Evolutionary conservation across 805 yeast genomes (phyloP).

Genomic region (Ascoidea rubescens): DNA sequence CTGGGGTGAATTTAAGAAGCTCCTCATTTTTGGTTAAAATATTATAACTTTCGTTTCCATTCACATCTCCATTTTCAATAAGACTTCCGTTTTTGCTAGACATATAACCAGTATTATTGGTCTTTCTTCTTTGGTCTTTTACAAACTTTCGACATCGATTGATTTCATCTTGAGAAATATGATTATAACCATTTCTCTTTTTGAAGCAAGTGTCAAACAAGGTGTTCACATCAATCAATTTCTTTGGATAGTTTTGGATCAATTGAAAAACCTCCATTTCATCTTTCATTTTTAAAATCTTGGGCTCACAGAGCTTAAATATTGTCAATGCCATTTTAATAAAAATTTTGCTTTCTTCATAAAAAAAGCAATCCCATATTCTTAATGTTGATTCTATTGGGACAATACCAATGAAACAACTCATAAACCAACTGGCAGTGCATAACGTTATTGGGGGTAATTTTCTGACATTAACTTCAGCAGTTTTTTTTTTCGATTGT

Average conservation of each 20-base stretch:
- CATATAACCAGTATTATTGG: constrained; percentile 1
- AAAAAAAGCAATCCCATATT: constrained; percentile 91
- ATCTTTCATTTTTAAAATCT: constrained; percentile 29
- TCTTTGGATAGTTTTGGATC: constrained; percentile 72
- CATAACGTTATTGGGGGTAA: constrained; percentile 86
- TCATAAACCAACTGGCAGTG: constrained; percentile 97
- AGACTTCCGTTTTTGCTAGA: neutral
- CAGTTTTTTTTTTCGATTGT: constrained; percentile 12
- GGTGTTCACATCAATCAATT: constrained; percentile 50
- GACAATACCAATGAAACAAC: constrained; percentile 79
- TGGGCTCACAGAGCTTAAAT: constrained; percentile 61
- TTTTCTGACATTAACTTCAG: constrained; percentile 42
- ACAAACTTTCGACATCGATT: constrained; percentile 70
- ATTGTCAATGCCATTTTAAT: constrained; percentile 75
- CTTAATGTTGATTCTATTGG: constrained; percentile 83
- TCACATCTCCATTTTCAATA: neutral
- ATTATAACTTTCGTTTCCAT: constrained; percentile 13
- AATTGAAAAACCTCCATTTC: constrained; percentile 68
- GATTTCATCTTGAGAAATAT: constrained; percentile 72
- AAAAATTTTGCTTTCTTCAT: constrained; percentile 78
- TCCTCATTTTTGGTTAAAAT: constrained; percentile 15
- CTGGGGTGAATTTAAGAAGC: constrained; percentile 18
- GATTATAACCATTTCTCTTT: constrained; percentile 57
- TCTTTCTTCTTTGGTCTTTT: constrained; percentile 37
- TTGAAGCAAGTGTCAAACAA: constrained; percentile 67